Base-by-base conservation (phyloP, 257 asterid genomes). In the Oldenlandia corymbosa region DNA sequence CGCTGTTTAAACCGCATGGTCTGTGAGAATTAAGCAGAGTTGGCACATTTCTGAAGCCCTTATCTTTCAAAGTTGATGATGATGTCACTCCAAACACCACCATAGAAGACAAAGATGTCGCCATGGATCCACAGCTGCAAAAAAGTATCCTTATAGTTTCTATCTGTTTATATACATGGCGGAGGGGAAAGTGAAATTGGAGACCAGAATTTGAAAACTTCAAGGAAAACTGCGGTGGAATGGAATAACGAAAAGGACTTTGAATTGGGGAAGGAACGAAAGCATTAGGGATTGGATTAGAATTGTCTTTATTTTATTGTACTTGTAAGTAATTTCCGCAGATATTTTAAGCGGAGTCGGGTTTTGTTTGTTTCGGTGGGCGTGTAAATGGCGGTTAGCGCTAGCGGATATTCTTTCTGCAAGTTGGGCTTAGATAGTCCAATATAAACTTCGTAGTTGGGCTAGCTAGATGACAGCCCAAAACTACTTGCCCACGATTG, bases 51-150 rank as follows among this genome's bases (percentile, higher is more conserved):
- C 76, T 60, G 46, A 67, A 60, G 20, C 68, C 73, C 37, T 49
- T 80, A 2, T 73, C 45, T 68, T 69, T 81, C 47, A 70, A 66
- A 37, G 70, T 70, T 21, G 81, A 63, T 46, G 83, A 67, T 57
- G 56, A 48, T 32, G 76, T 67, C 58, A 64, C 46, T 75, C 84
- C 74, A 39, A 78, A 74, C 60, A 47, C 39, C 60, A 47, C 39
- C 79, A 73, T 47, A 27, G 83, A 68, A 58, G 83, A 76, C 58
- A 53, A 18, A 64, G 74, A 70, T 62, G 65, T 50, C 67, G 92
- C 83, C 97, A 90, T 85, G 28, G 6, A 9, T 34, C 4, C 46
- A 1, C 27, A 62, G 57, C 64, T 60, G 51, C 47, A 36, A 53
- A 34, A 4, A 3, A 42, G 45, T 54, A 58, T 16, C 53, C 50